A percentile compares a stretch with the other conserved stretches of the same genome.
phyloP scores from a whole-genome alignment of 2,329 filamentous ascomycete genomes.

The Parafenestella ontariensis region DNA sequence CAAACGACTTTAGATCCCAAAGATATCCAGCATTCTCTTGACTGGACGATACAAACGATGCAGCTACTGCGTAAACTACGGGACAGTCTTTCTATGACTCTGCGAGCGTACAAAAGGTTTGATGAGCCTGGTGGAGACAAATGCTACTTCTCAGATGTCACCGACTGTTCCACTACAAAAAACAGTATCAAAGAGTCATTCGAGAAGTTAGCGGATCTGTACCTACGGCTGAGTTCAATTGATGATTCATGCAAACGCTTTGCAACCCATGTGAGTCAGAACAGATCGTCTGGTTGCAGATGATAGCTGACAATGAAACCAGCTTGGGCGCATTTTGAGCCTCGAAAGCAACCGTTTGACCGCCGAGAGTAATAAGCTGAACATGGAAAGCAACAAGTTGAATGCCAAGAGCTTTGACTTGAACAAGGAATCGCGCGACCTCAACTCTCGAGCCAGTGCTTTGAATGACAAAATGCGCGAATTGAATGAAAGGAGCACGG shows the following conservation, averaged over 20 bases:
- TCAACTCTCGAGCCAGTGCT: background rate
- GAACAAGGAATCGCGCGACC: background rate
- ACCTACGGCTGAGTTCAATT: background rate
- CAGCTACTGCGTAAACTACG: constrained; percentile 10
- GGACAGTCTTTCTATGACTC: constrained; percentile 4
- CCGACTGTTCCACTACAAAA: background rate
- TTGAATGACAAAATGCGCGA: constrained; percentile 4
- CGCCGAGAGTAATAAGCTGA: background rate
- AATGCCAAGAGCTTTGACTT: background rate
- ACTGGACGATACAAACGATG: constrained; percentile 7
- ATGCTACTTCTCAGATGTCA: constrained; percentile 18
- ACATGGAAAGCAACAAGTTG: background rate
- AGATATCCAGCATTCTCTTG: constrained; percentile 1
- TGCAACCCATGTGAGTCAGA: constrained; percentile 10
- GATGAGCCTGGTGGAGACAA: constrained; percentile 8
- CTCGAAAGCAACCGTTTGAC: constrained; percentile 9
- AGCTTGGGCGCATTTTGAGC: constrained; percentile 9
- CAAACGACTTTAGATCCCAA: background rate
- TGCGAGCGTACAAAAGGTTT: constrained; percentile 6
- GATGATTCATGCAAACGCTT: constrained; percentile 11
- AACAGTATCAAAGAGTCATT: constrained; percentile 14
- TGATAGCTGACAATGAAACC: background rate
- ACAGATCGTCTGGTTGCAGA: background rate
- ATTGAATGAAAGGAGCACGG: constrained; percentile 1
- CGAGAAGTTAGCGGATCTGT: constrained; percentile 10